Evolutionary conservation across 805 yeast genomes (phyloP).

Genomic region (Starmera pachycereana): DNA sequence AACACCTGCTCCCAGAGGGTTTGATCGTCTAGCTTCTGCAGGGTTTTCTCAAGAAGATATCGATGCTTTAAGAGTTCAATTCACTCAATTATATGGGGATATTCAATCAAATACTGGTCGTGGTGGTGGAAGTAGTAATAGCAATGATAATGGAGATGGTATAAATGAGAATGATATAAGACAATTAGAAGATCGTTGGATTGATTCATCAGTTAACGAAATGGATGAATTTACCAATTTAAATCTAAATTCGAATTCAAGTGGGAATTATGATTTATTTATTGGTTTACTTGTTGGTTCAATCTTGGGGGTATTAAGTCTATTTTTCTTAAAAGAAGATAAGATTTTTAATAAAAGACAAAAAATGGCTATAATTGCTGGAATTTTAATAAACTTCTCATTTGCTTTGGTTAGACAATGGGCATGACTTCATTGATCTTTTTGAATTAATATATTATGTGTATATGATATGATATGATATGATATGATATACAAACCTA

Average conservation of each 20-base stretch:
- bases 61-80: slow-evolving; percentile 61
- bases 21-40: slow-evolving; percentile 72
- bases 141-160: background rate
- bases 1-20: slow-evolving; percentile 67
- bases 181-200: slow-evolving; percentile 80
- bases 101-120: slow-evolving; percentile 13
- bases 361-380: slow-evolving; percentile 61
- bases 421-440: slow-evolving; percentile 5
- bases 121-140: no score
- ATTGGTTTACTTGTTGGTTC: slow-evolving; percentile 67
- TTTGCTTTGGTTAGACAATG: slow-evolving; percentile 46
- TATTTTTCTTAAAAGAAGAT: slow-evolving; percentile 53
- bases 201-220: slow-evolving; percentile 59
- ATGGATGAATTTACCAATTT: slow-evolving; percentile 36
- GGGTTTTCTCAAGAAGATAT: slow-evolving; percentile 81
- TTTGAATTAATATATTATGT: background rate
- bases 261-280: slow-evolving; percentile 55
- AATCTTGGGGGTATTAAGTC: slow-evolving; percentile 61
- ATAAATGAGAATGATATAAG: slow-evolving; percentile 35
- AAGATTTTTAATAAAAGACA: slow-evolving; percentile 51
- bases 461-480: background rate
- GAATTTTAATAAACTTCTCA: slow-evolving; percentile 56
- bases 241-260: slow-evolving; percentile 27
- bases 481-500: no score
- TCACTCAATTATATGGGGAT: slow-evolving; percentile 56